Percentiles rank a stretch among this genome's conserved stretches.
These are phyloP conservation scores for Cicer cuneatum DNA, from an alignment of 306 rosid species.

Conservation along the genomic window DNA sequence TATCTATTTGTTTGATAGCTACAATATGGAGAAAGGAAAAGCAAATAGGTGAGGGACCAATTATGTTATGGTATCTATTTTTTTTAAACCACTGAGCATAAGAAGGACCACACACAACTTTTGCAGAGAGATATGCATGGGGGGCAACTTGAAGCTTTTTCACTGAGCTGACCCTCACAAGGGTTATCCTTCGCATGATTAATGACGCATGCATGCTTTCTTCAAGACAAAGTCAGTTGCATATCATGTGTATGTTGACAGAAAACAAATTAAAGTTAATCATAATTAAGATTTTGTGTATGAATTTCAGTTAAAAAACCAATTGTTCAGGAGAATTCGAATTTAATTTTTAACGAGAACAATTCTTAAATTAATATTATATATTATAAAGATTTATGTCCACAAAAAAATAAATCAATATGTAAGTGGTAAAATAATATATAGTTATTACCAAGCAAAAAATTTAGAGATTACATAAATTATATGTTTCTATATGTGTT, in stretches of 20 bases:
- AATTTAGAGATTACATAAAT: no score
- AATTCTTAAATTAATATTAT: no score
- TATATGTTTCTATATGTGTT: no score
- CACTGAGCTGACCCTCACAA: conserved; percentile 37
- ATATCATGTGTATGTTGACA: conserved; percentile 11
- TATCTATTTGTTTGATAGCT: conserved; percentile 16
- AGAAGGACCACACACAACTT: conserved; percentile 79
- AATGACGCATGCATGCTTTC: conserved; percentile 48
- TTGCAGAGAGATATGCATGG: conserved; percentile 81
- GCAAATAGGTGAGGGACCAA: conserved; percentile 65
- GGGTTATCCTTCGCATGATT: conserved; percentile 38
- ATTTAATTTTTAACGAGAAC: no score
- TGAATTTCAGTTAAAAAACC: no score
- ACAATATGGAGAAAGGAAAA: conserved; percentile 52
- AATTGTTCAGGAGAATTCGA: no score
- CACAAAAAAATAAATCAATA: no score
- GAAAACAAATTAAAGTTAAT: conserved; percentile 30
- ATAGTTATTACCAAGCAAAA: no score
- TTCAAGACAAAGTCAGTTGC: conserved; percentile 48
- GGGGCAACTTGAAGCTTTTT: conserved; percentile 46
- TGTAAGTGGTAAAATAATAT: no score
- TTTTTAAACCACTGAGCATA: conserved; percentile 47
- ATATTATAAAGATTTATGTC: no score
- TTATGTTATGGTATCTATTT: conserved; percentile 39
- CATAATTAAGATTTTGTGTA: no score